These are phyloP conservation scores for Acarospora socialis DNA, from an alignment of 2,329 filamentous ascomycete species.

Conservation along the genomic window DNA sequence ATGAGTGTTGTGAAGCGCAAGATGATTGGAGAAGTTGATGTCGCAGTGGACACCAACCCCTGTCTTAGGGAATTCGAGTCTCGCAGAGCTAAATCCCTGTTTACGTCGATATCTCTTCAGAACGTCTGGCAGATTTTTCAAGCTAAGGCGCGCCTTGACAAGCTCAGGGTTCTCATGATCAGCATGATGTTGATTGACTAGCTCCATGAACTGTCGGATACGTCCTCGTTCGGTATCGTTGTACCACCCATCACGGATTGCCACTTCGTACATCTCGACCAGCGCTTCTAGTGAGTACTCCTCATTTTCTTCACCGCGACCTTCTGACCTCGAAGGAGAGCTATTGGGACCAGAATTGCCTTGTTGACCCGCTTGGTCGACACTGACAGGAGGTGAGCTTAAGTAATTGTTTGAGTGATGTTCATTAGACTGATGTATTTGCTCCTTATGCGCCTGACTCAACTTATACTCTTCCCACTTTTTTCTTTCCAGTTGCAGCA, in stretches of 20 bases:
- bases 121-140: constrained; percentile 11
- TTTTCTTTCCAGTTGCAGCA: constrained; percentile 48
- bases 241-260: constrained; percentile 13
- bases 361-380: too few species aligned
- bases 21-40: constrained; percentile 77
- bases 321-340: too few species aligned
- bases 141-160: constrained; percentile 5
- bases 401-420: too few species aligned
- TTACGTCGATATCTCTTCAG: constrained; percentile 25
- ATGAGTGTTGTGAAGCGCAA: constrained; percentile 70
- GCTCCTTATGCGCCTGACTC: constrained; percentile 21
- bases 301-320: too few species aligned
- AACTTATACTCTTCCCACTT: constrained; percentile 52
- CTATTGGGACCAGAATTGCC: too few species aligned
- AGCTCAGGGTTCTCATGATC: constrained; percentile 1
- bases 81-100: constrained; percentile 42
- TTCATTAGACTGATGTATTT: constrained; percentile 13
- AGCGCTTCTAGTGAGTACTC: too few species aligned
- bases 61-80: constrained; percentile 62
- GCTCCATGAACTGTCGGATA: constrained; percentile 6
- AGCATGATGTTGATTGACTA: constrained; percentile 1
- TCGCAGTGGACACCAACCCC: constrained; percentile 77
- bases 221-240: constrained; percentile 6
- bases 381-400: too few species aligned
- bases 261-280: constrained; percentile 10